phyloP scores from a whole-genome alignment of 2,329 filamentous ascomycete genomes.

The Xylaria sp. region DNA sequence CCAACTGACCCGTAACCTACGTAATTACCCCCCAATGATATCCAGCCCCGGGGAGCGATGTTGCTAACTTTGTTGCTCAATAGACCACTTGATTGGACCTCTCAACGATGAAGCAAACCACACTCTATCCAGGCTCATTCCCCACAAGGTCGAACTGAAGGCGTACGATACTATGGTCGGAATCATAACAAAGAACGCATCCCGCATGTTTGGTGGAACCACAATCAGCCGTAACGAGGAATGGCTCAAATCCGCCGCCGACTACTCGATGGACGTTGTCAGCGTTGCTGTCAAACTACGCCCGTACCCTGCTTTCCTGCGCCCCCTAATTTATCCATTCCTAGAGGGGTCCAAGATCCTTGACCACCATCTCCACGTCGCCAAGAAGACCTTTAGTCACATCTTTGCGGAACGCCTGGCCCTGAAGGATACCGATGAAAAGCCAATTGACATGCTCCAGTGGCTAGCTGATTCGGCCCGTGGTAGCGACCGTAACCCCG shows the following conservation, averaged over 20 bases:
- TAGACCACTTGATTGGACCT: slow-evolving; percentile 37
- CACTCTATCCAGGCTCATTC: slow-evolving; percentile 36
- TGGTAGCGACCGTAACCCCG: slow-evolving; percentile 37
- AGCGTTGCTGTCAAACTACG: slow-evolving; percentile 39
- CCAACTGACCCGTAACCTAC: slow-evolving; percentile 39
- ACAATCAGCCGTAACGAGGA: slow-evolving; percentile 38
- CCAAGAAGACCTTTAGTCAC: slow-evolving; percentile 39
- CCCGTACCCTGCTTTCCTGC: slow-evolving; percentile 39
- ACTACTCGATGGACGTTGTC: slow-evolving; percentile 41
- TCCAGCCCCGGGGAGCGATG: not conserved
- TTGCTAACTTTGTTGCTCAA: slow-evolving; percentile 15
- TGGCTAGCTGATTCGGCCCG: slow-evolving; percentile 39
- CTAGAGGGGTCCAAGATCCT: slow-evolving; percentile 38
- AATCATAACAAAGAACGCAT: slow-evolving; percentile 41
- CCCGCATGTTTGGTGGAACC: slow-evolving; percentile 40
- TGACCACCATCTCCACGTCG: slow-evolving; percentile 35
- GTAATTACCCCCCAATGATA: slow-evolving; percentile 24
- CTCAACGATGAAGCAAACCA: slow-evolving; percentile 39
- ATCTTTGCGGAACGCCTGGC: slow-evolving; percentile 39
- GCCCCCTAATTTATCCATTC: slow-evolving; percentile 37
- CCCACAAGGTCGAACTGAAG: slow-evolving; percentile 29
- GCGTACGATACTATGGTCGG: slow-evolving; percentile 40
- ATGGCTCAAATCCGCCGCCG: slow-evolving; percentile 39
- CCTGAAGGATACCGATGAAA: slow-evolving; percentile 33
- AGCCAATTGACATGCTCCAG: slow-evolving; percentile 39